A percentile compares a stretch with the other conserved stretches of the same genome.
phyloP scores from a whole-genome alignment of 495 filamentous ascomycete species.

The Podospora didyma region DNA sequence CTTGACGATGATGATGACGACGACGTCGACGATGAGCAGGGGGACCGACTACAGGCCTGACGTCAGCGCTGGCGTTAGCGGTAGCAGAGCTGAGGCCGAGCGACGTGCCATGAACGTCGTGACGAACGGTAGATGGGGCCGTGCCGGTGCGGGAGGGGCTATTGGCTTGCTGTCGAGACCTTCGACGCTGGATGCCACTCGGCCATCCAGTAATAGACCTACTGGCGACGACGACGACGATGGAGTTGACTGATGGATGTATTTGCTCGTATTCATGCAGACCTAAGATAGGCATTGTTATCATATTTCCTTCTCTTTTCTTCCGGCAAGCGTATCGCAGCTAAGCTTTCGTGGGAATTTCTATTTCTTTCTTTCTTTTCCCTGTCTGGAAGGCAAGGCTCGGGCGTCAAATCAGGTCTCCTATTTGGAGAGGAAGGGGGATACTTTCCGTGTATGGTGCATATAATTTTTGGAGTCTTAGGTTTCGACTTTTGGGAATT shows the following conservation, averaged over 20 bases:
- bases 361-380: too few relatives aligned
- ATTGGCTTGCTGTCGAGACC: conserved; percentile 27
- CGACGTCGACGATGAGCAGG: conserved; percentile 6
- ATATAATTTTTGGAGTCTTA: too few relatives aligned
- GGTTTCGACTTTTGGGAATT: too few relatives aligned
- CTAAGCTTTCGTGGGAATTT: too few relatives aligned
- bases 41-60: conserved; percentile 13
- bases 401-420: too few relatives aligned
- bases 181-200: neutral
- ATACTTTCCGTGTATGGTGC: too few relatives aligned
- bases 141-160: conserved; percentile 25
- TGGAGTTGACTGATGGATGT: conserved; percentile 18
- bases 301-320: neutral
- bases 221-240: conserved; percentile 19
- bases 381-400: too few relatives aligned
- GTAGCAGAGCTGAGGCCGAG: conserved; percentile 28
- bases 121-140: conserved; percentile 34
- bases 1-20: conserved; percentile 6
- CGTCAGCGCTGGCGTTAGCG: conserved; percentile 1
- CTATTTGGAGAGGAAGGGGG: too few relatives aligned
- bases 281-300: neutral
- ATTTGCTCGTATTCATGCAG: neutral
- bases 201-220: neutral
- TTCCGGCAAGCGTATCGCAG: too few relatives aligned
- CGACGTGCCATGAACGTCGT: conserved; percentile 39